Evolutionary conservation across 352 stramenopile species (phyloP), one percentile per base, ranked within the genome.

Genomic region (Phytopythium aichiense): DNA sequence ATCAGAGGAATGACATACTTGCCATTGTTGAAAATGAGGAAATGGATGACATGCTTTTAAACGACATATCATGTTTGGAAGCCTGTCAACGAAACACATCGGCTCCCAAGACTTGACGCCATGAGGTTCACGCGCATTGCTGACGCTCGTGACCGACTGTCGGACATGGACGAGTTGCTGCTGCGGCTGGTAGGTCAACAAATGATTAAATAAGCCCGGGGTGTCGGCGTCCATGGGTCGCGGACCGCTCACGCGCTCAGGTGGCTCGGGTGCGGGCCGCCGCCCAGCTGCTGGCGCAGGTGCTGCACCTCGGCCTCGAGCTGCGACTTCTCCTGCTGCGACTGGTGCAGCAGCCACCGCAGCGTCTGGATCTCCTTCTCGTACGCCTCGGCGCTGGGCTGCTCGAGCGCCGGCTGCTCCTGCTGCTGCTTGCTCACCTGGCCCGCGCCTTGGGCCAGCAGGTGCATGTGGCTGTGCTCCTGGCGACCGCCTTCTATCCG

Each of bases 281-380:
- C 22, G 35, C 70, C 56, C 46, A 88, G 60, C 56, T 89, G 73
- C n/a, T 77, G 67, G 28, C 79, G 79, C 63, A 94, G 63, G n/a
- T 72, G 79, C 54, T 86, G 70, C n/a, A 93, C 73, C 63, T 93
- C 82, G 49, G 55, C 67, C 54, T 85, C 75, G 2, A 93, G 72
- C 59, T 81, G 72, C 31, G 69, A 58, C 53, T 91, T 91, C 48
- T 94, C 78, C 49, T 87, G 76, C 65, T 91, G 77, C n/a, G 79
- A 77, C 61, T 91, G 77, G 43, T 89, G 74, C 50, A 94, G 66
- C 63, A 89, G 64, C 76, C 77, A 84, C 35, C 76, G 79, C 58
- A 91, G 65, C 59, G 69, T 72, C 64, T 87, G 68, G 46, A 89
- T 67, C 61, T 91, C 82, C 64, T 87, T 79, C 65, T 91, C 76